These are phyloP conservation scores for Saccharomyces hybrid DNA, from an alignment of 1,139 yeast species.

Conservation along the genomic window DNA sequence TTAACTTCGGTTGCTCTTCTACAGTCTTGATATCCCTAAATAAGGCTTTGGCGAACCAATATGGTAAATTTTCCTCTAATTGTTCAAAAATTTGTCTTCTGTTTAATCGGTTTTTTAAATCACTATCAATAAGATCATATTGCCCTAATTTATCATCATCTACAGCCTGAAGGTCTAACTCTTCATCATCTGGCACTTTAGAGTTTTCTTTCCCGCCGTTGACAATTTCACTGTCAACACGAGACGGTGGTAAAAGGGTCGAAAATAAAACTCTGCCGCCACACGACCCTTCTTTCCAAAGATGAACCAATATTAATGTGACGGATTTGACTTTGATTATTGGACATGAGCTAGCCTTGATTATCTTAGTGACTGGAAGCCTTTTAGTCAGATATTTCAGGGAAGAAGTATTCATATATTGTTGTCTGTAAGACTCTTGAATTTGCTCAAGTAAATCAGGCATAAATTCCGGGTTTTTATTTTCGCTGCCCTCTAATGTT, in stretches of 20 bases:
- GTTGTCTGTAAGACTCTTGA: constrained; percentile 21
- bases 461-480: constrained; percentile 11
- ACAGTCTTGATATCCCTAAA: constrained; percentile 51
- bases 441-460: constrained; percentile 21
- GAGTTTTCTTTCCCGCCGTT: constrained; percentile 6
- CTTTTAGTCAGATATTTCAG: constrained; percentile 23
- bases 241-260: constrained; percentile 24
- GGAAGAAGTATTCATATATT: constrained; percentile 18
- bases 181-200: constrained; percentile 8
- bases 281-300: constrained; percentile 28
- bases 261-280: constrained; percentile 30
- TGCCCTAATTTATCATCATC: constrained; percentile 11
- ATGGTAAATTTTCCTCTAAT: constrained; percentile 56
- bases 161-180: constrained; percentile 5
- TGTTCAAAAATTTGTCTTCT: constrained; percentile 33
- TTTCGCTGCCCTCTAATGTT: constrained; percentile 5
- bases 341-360: constrained; percentile 23
- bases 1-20: constrained; percentile 61
- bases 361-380: constrained; percentile 23
- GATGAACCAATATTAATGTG: constrained; percentile 24
- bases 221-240: constrained; percentile 5
- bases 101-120: constrained; percentile 10
- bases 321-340: constrained; percentile 23
- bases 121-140: constrained; percentile 14
- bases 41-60: constrained; percentile 72